A percentile compares a stretch with the other conserved stretches of the same genome.
Conservation (phyloP, 2,329 filamentous ascomycete genomes). For the Hypoxylon sp. region DNA sequence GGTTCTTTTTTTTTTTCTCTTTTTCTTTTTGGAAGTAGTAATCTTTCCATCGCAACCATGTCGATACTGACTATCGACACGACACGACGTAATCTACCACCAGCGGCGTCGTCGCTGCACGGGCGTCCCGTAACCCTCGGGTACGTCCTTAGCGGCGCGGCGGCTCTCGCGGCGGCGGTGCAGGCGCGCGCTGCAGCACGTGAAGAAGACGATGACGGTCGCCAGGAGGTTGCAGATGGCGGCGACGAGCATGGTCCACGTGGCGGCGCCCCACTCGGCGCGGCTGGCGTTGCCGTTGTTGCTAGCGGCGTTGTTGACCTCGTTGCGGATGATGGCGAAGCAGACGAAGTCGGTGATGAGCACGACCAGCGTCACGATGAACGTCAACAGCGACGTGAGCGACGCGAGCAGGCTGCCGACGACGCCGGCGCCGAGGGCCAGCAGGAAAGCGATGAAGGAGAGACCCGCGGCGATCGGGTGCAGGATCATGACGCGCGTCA, state of each 20-base stretch:
- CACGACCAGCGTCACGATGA: constrained; percentile 56
- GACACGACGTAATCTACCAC: constrained; percentile 33
- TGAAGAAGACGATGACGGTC: constrained; percentile 68
- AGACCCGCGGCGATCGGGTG: constrained; percentile 48
- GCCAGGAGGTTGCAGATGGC: constrained; percentile 67
- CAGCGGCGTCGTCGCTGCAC: constrained; percentile 22
- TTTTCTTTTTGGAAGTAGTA: too few species aligned
- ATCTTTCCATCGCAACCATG: too few species aligned
- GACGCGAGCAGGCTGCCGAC: constrained; percentile 57
- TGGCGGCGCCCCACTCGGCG: constrained; percentile 65
- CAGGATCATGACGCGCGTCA: constrained; percentile 61
- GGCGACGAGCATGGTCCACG: constrained; percentile 70
- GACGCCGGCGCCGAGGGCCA: constrained; percentile 57
- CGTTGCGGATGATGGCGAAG: constrained; percentile 54
- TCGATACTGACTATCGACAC: not conserved
- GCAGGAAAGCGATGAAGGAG: constrained; percentile 60
- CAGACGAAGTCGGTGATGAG: constrained; percentile 59
- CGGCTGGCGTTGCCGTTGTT: constrained; percentile 36
- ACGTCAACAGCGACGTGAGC: constrained; percentile 55
- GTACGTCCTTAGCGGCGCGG: constrained; percentile 38
- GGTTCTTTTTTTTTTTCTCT: not conserved
- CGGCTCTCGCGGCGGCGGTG: constrained; percentile 53
- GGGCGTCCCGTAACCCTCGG: constrained; percentile 47
- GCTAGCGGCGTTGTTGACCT: constrained; percentile 39
- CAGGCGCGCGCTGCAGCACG: constrained; percentile 67